Percentiles rank a stretch among this genome's conserved stretches.
Conservation (phyloP, 768 basidiomycete species). For the Mycena galopus region DNA sequence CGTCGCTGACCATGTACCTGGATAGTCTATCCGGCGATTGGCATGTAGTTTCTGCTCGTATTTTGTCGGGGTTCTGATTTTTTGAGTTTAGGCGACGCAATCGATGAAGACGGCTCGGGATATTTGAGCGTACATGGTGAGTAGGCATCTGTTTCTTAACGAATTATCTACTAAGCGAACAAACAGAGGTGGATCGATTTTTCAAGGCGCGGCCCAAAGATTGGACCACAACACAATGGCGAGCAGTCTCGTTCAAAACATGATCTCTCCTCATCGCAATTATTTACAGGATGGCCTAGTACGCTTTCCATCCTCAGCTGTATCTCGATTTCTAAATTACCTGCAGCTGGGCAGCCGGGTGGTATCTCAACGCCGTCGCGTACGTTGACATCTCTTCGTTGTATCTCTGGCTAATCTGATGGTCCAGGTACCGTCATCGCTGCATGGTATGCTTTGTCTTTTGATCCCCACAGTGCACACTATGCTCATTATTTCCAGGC, state of each 20-base stretch:
- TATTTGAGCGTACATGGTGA: slow-evolving; percentile 39
- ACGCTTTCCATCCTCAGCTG: neutral
- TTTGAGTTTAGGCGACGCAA: slow-evolving; percentile 30
- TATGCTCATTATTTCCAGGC: slow-evolving; percentile 10
- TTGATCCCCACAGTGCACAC: neutral
- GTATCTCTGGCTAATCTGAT: neutral
- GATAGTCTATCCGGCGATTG: slow-evolving; percentile 38
- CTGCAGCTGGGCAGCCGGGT: slow-evolving; percentile 42
- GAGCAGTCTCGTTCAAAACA: slow-evolving; percentile 11
- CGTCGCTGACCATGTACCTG: neutral
- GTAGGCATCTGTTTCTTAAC: neutral
- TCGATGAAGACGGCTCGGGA: slow-evolving; percentile 40
- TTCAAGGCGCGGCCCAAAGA: slow-evolving; percentile 34
- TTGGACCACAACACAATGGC: slow-evolving; percentile 40
- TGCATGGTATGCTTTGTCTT: slow-evolving; percentile 19
- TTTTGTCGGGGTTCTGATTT: neutral
- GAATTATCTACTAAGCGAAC: neutral
- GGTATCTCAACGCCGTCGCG: slow-evolving; percentile 40
- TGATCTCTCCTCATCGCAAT: neutral
- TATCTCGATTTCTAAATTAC: neutral
- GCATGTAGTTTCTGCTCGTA: neutral
- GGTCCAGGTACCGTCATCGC: slow-evolving; percentile 22
- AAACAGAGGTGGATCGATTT: slow-evolving; percentile 21
- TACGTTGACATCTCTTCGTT: slow-evolving; percentile 18
- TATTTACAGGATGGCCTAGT: slow-evolving; percentile 5